These are phyloP conservation scores for Myrmaecium sp. DNA, from an alignment of 2,329 filamentous ascomycete genomes.

Conservation along the genomic window DNA sequence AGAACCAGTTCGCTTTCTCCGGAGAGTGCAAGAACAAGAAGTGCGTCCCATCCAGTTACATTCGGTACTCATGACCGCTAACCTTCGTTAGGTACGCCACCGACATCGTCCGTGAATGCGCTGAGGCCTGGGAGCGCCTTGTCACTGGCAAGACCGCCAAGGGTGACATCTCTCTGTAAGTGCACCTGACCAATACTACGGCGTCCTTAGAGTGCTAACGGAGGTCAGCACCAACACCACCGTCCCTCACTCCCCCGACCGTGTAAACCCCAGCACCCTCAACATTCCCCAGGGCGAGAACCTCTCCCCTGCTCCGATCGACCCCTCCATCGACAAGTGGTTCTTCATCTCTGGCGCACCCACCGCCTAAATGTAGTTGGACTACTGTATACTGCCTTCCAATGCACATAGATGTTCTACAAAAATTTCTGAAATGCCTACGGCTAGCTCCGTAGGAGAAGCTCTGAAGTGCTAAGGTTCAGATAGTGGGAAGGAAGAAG, in stretches of 20 bases:
- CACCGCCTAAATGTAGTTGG: constrained; percentile 20
- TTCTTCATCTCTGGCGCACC: constrained; percentile 99
- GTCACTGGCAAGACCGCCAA: constrained; percentile 74
- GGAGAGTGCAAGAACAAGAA: constrained; percentile 99
- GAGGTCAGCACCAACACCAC: constrained; percentile 59
- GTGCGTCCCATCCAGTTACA: constrained; percentile 28
- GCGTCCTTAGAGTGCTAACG: constrained; percentile 16
- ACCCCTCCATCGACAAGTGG: constrained; percentile 98
- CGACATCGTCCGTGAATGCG: constrained; percentile 89
- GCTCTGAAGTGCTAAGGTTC: too few relatives aligned
- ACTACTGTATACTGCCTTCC: too few relatives aligned
- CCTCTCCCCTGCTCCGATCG: constrained; percentile 71
- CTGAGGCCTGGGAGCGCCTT: constrained; percentile 92
- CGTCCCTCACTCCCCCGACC: constrained; percentile 56
- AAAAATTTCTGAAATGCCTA: too few relatives aligned
- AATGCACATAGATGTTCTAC: too few relatives aligned
- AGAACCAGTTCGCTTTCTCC: constrained; percentile 99
- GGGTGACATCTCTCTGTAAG: constrained; percentile 69
- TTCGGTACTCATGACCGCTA: background rate
- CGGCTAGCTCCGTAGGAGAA: too few relatives aligned
- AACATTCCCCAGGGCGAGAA: constrained; percentile 68
- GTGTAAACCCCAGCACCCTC: constrained; percentile 51
- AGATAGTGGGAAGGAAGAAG: too few relatives aligned
- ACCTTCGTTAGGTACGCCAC: constrained; percentile 77
- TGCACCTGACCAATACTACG: constrained; percentile 10